Evolutionary conservation across 768 basidiomycete genomes (phyloP).

Genomic region (Tricholomella constricta): DNA sequence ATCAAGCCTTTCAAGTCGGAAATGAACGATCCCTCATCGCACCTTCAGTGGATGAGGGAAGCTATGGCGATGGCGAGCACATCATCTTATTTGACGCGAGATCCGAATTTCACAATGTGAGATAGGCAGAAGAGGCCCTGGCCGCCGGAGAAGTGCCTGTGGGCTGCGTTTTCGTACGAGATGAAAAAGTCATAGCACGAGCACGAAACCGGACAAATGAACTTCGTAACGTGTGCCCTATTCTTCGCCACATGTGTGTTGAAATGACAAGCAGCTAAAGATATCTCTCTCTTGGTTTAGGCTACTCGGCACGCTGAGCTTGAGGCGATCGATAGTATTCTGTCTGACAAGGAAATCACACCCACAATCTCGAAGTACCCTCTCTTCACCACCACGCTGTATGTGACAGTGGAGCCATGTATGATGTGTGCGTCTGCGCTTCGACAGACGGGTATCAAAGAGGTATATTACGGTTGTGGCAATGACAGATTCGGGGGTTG

Average conservation of each 20-base stretch:
- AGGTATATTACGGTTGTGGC: slow-evolving; percentile 90
- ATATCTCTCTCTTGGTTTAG: slow-evolving; percentile 46
- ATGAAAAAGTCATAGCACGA: slow-evolving; percentile 73
- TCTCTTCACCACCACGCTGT: slow-evolving; percentile 78
- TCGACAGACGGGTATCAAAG: slow-evolving; percentile 87
- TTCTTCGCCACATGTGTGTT: background rate
- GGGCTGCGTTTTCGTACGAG: slow-evolving; percentile 91
- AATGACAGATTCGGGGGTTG: slow-evolving; percentile 98
- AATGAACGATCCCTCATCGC: slow-evolving; percentile 20
- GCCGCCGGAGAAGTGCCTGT: slow-evolving; percentile 90
- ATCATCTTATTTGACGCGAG: background rate
- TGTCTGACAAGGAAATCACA: slow-evolving; percentile 62
- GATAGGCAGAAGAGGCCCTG: slow-evolving; percentile 84
- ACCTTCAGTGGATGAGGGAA: slow-evolving; percentile 76
- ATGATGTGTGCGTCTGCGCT: slow-evolving; percentile 99
- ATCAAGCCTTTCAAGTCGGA: background rate
- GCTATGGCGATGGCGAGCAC: slow-evolving; percentile 78
- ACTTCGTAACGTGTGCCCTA: slow-evolving; percentile 73
- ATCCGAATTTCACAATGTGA: slow-evolving; percentile 12
- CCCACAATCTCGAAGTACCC: slow-evolving; percentile 56
- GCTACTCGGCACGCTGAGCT: slow-evolving; percentile 97
- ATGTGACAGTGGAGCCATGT: slow-evolving; percentile 98
- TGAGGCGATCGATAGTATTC: slow-evolving; percentile 90
- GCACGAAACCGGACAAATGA: slow-evolving; percentile 96
- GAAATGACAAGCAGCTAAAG: slow-evolving; percentile 8